Conservation (phyloP, 1,284 basidiomycete genomes). For the Trichosporon sp. region DNA sequence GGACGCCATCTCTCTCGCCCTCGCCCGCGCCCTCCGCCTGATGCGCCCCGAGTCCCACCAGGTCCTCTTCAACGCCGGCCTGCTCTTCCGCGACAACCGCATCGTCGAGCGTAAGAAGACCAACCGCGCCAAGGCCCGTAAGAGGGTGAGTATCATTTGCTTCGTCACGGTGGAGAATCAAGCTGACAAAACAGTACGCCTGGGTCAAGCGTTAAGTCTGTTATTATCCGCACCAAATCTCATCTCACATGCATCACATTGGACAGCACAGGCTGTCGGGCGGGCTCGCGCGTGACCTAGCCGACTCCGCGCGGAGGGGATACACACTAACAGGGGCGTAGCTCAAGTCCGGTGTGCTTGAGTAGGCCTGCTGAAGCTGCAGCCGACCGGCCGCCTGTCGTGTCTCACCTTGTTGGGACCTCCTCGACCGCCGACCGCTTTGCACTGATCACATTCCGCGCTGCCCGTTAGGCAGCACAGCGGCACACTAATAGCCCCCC, state of each 20-base stretch:
- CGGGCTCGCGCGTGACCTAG: too few relatives aligned
- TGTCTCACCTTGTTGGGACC: too few relatives aligned
- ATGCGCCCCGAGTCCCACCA: constrained; percentile 63
- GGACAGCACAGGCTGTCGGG: not conserved
- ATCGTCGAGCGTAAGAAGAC: constrained; percentile 99
- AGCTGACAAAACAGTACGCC: constrained; percentile 58
- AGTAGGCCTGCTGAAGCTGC: too few relatives aligned
- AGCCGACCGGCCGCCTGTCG: too few relatives aligned
- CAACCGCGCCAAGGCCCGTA: constrained; percentile 82
- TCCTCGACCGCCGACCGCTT: too few relatives aligned
- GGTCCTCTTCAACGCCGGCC: constrained; percentile 73
- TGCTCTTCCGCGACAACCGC: constrained; percentile 85
- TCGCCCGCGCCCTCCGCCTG: constrained; percentile 73
- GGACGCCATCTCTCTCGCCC: constrained; percentile 77
- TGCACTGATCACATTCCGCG: too few relatives aligned
- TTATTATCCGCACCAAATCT: constrained; percentile 1
- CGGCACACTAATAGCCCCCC: too few relatives aligned
- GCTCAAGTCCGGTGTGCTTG: too few relatives aligned
- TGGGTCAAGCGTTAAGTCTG: constrained; percentile 85
- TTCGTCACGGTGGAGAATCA: constrained; percentile 8
- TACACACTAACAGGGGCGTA: too few relatives aligned
- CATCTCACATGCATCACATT: constrained; percentile 7
- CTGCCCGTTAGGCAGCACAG: too few relatives aligned
- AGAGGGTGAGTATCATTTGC: constrained; percentile 61
- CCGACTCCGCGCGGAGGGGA: too few relatives aligned